These are phyloP conservation scores for Aureobasidium sp. DNA, from an alignment of 2,329 filamentous ascomycete genomes.

Conservation along the genomic window DNA sequence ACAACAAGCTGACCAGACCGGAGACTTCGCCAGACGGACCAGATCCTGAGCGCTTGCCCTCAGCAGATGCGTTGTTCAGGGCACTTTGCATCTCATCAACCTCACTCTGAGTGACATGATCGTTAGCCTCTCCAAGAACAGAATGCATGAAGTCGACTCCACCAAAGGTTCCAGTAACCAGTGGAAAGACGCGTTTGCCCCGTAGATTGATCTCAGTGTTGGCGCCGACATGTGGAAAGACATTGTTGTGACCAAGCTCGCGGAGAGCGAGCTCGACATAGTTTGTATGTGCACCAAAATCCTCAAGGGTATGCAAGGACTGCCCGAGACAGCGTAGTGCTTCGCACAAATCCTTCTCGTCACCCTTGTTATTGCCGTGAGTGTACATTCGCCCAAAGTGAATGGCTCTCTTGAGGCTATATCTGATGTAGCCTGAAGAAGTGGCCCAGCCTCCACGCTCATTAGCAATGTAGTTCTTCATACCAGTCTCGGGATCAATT, in stretches of 20 bases:
- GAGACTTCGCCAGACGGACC: slow-evolving; percentile 28
- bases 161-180: slow-evolving; percentile 88
- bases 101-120: slow-evolving; percentile 87
- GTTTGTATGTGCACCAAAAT: slow-evolving; percentile 91
- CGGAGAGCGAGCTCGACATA: slow-evolving; percentile 83
- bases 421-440: slow-evolving; percentile 68
- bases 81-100: slow-evolving; percentile 70
- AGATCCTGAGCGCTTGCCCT: slow-evolving; percentile 23
- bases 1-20: slow-evolving; percentile 62
- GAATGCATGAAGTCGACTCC: slow-evolving; percentile 92
- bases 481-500: slow-evolving; percentile 57
- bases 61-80: slow-evolving; percentile 14
- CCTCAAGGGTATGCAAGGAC: slow-evolving; percentile 67
- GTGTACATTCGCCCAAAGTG: slow-evolving; percentile 72
- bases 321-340: slow-evolving; percentile 81
- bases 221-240: slow-evolving; percentile 83
- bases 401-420: slow-evolving; percentile 66
- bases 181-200: slow-evolving; percentile 69
- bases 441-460: slow-evolving; percentile 73
- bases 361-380: slow-evolving; percentile 45
- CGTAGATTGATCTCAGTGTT: slow-evolving; percentile 63
- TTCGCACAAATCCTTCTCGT: slow-evolving; percentile 77
- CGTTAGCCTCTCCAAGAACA: slow-evolving; percentile 70
- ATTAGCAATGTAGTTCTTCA: slow-evolving; percentile 90
- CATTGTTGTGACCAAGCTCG: slow-evolving; percentile 69